Evolutionary conservation across 106 monocot genomes (phyloP).

Genomic region (Ottelia alismoides): DNA sequence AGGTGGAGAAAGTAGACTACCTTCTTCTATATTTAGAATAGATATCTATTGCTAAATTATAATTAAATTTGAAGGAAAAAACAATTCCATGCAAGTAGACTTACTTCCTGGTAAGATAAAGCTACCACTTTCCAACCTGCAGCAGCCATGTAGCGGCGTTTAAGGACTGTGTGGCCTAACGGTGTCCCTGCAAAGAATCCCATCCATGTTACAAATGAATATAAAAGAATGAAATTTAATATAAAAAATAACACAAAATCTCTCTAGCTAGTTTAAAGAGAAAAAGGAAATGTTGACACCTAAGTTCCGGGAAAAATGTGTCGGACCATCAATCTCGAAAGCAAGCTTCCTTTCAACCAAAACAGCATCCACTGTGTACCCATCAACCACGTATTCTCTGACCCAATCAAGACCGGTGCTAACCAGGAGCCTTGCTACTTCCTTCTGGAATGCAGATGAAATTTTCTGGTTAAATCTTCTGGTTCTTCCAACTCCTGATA

Average conservation of each 20-base stretch:
- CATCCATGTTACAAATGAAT: not conserved
- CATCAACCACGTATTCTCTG: constrained; percentile 63
- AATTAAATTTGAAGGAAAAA: not conserved
- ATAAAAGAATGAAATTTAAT: not conserved
- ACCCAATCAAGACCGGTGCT: constrained; percentile 91
- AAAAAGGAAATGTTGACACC: constrained; percentile 18
- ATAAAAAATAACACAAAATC: not conserved
- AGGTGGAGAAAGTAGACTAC: not conserved
- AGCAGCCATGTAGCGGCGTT: constrained; percentile 71
- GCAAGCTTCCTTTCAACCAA: constrained; percentile 69
- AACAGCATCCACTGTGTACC: constrained; percentile 88
- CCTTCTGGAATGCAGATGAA: constrained; percentile 92
- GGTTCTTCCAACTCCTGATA: constrained; percentile 55
- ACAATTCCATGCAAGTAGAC: not conserved
- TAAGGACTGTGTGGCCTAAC: constrained; percentile 80
- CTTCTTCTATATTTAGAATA: not conserved
- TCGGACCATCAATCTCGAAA: constrained; percentile 93
- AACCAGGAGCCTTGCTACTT: constrained; percentile 69
- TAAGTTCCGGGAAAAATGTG: constrained; percentile 94
- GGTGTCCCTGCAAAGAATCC: constrained; percentile 42
- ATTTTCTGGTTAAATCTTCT: constrained; percentile 85
- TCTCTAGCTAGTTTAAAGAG: not conserved
- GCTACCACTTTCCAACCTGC: constrained; percentile 90
- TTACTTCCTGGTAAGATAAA: constrained; percentile 74
- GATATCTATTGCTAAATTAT: not conserved